phyloP scores from a whole-genome alignment of 106 monocot genomes.

The Phalaenopsis aphrodite region DNA sequence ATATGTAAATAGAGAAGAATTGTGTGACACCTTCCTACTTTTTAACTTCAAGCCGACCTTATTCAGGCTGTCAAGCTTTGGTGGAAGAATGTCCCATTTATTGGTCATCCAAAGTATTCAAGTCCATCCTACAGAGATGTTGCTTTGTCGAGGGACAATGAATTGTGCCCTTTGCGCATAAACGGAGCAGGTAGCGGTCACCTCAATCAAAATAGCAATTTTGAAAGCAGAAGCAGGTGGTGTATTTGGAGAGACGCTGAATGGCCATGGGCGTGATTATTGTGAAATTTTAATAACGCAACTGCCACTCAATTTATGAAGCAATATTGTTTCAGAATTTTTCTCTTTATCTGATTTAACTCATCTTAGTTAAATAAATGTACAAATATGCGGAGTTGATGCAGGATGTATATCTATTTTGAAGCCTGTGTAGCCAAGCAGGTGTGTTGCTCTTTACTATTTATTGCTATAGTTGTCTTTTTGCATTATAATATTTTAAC shows the following conservation, averaged over 20 bases:
- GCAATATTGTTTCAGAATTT: no score
- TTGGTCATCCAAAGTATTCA: constrained; percentile 19
- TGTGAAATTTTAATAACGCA: neutral
- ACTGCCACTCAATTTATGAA: no score
- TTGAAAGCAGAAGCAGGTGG: constrained; percentile 11
- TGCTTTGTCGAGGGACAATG: constrained; percentile 4
- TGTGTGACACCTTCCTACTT: neutral
- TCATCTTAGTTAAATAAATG: no score
- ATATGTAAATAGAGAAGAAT: no score
- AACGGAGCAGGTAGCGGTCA: neutral
- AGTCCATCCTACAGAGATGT: constrained; percentile 17
- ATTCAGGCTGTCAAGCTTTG: constrained; percentile 20
- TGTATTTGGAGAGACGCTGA: constrained; percentile 21
- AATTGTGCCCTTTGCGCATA: neutral
- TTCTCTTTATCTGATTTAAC: no score
- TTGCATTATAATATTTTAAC: no score
- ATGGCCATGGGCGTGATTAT: constrained; percentile 19
- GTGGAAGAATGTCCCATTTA: constrained; percentile 25
- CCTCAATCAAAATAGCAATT: neutral
- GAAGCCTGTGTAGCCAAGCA: no score
- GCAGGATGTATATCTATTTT: no score
- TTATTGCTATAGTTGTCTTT: no score
- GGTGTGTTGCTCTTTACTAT: no score
- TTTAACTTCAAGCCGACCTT: neutral
- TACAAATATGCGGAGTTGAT: no score